phyloP scores from a whole-genome alignment of 768 basidiomycete genomes.

The Austroboletus eburneus region DNA sequence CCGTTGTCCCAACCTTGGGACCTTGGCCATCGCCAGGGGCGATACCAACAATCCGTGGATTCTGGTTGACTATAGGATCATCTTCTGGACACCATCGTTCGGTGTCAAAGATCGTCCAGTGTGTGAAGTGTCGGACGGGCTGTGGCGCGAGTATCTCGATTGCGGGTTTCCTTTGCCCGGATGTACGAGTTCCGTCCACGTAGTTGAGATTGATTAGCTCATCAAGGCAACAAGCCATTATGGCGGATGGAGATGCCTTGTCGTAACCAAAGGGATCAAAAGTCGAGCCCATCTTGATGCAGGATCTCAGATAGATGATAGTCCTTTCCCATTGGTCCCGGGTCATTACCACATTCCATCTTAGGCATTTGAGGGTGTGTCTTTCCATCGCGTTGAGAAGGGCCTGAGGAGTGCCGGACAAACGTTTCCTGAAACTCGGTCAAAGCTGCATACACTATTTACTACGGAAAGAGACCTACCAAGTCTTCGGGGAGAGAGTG shows the following conservation, averaged over 20 bases:
- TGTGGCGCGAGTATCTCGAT: conserved; percentile 13
- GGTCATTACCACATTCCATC: conserved; percentile 24
- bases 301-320: conserved; percentile 19
- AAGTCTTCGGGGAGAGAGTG: conserved; percentile 27
- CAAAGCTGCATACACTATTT: neutral
- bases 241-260: conserved; percentile 7
- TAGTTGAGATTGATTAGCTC: conserved; percentile 12
- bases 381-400: conserved; percentile 25
- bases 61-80: conserved; percentile 30
- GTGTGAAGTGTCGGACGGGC: conserved; percentile 6
- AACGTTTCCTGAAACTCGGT: conserved; percentile 18
- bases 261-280: conserved; percentile 25
- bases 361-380: conserved; percentile 13
- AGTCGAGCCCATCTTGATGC: conserved; percentile 22
- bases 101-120: conserved; percentile 10
- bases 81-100: conserved; percentile 28
- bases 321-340: conserved; percentile 20
- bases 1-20: conserved; percentile 13
- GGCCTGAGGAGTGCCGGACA: conserved; percentile 19
- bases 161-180: neutral
- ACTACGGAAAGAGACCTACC: conserved; percentile 17
- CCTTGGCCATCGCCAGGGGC: conserved; percentile 25
- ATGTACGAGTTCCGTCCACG: neutral
- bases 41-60: conserved; percentile 23
- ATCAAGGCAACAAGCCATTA: conserved; percentile 21